Evolutionary conservation across 2,329 filamentous ascomycete species (phyloP).

Genomic region (Dactylonectria macrodidyma): DNA sequence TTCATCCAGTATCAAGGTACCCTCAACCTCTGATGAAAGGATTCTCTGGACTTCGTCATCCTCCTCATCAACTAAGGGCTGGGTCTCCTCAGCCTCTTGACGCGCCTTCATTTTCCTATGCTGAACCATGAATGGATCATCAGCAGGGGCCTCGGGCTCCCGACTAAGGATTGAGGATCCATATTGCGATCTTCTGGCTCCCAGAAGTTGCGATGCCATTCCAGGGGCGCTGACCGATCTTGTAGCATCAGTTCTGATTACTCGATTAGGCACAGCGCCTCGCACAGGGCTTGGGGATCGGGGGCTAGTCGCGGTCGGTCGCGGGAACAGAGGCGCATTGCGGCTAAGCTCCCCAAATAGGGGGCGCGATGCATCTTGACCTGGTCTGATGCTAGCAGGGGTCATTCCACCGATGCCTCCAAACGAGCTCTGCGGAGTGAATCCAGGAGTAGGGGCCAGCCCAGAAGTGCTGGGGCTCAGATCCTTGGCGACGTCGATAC

Average conservation of each 20-base stretch:
- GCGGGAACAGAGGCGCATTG: constrained; percentile 68
- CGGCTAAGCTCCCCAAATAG: constrained; percentile 70
- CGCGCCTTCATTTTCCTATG: constrained; percentile 67
- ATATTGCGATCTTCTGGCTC: constrained; percentile 55
- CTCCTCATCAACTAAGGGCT: constrained; percentile 76
- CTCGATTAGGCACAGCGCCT: constrained; percentile 66
- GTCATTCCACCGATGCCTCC: constrained; percentile 61
- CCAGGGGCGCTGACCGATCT: constrained; percentile 74
- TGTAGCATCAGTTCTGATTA: constrained; percentile 64
- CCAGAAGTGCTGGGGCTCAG: constrained; percentile 67
- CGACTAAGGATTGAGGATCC: constrained; percentile 58
- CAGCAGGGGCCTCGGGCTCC: constrained; percentile 51
- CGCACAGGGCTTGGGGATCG: constrained; percentile 82
- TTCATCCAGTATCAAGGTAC: constrained; percentile 74
- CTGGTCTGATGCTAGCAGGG: constrained; percentile 52
- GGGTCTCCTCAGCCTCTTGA: constrained; percentile 70
- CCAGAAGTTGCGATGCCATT: constrained; percentile 69
- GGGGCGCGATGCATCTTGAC: constrained; percentile 59
- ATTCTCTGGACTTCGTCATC: constrained; percentile 77
- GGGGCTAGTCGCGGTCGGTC: constrained; percentile 70
- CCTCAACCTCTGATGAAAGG: constrained; percentile 72
- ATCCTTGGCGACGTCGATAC: constrained; percentile 76
- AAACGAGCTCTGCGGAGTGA: constrained; percentile 73
- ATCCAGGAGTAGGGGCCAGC: constrained; percentile 62
- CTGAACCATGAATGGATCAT: constrained; percentile 65